Evolutionary conservation across 2,329 filamentous ascomycete genomes (phyloP), one percentile per base, ranked within the genome.

Genomic region (Fusarium verticillioides): DNA sequence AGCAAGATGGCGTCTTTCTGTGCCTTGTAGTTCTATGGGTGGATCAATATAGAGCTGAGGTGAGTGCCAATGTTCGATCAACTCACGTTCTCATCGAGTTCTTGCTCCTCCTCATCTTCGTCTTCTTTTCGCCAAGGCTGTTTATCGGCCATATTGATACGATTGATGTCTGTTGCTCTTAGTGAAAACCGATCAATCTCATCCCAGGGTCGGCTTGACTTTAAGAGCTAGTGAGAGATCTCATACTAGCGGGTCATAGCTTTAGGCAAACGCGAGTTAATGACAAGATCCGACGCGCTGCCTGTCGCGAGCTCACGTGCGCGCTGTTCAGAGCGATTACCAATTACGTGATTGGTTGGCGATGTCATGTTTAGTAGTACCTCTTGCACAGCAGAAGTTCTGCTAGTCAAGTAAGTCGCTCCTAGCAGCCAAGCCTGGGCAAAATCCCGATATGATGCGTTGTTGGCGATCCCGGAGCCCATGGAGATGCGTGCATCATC

Each of bases 1-100:
- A 99, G 96, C 30, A 99, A 87, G n/a, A 98, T 89, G n/a, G 96
- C 96, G 90, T 99, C 96, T 84, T 97, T 98, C 80, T 95, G 92
- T 2, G 92, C 88, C 84, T 95, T 97, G 85, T 96, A 99, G 82
- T 91, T 92, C 94, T 96, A 76, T 16, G 39, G 52, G 54, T 66
- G 50, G 46, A 69, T 78, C 60, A 46, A 63, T 40, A 39, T 56
- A 49, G 47, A 60, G 60, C 73, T 56, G 43, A 28, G 40, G 50
- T 57, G 30, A 43, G 26, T 57, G 32, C 40, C 52, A 30, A 44
- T 58, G 53, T 40, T 69, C 18, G n/a, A 60, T 34, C 32, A 67
- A 74, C 84, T 76, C 82, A 92, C 89, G 49, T 85, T 86, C 76
- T 94, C 92, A 70, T 93, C 91, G 66, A 92, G 81, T 63, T 85